Base-by-base conservation (phyloP, 83 land plant genomes). In the Thuja plicata region DNA sequence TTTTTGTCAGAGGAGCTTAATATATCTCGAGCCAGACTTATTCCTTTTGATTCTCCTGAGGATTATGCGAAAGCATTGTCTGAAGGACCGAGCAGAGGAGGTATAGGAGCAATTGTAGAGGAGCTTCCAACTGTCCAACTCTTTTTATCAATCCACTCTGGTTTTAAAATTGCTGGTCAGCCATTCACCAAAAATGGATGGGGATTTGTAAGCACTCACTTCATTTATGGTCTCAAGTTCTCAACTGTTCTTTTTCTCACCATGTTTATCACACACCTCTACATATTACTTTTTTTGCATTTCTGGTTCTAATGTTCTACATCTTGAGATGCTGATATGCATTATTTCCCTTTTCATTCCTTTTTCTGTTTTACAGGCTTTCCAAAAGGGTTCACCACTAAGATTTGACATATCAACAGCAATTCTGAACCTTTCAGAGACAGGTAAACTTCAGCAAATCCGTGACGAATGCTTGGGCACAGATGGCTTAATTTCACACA, bases 81-180 rank as follows among this genome's bases (percentile, higher is more conserved):
- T 40, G 87, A 86, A 40, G 98, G 97, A 32, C 94, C 96, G 17
- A 52, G n/a, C n/a, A 88, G 87, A 52, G 96, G 96, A 50, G 96
- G 96, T 35, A 97, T 96, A 48, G 98, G 95, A 70, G 98, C 98
- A 43, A 88, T 96, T 74, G 94, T 96, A n/a, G 98, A 96, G 48
- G 97, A 95, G 86, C 94, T 92, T 60, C 94, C 97, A 17, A 92
- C 91, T 88, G 88, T 94, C 3, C 92, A 96, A 87, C 87, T 96
- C 52, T 96, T 96, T 78, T 91, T 95, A 80, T 94, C 97, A 73
- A 91, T 89, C 38, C 84, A 94, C 45, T 95, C 97, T 87, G 92
- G 91, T 35, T 95, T 92, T 90, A 87, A 88, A 12, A 96, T 91
- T 35, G 95, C 93, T 0, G 97, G 98, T 32, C 95, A 93, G 79